Base-by-base conservation (phyloP, 176 grass and related monocot species). In the Rhynchospora pubera region DNA sequence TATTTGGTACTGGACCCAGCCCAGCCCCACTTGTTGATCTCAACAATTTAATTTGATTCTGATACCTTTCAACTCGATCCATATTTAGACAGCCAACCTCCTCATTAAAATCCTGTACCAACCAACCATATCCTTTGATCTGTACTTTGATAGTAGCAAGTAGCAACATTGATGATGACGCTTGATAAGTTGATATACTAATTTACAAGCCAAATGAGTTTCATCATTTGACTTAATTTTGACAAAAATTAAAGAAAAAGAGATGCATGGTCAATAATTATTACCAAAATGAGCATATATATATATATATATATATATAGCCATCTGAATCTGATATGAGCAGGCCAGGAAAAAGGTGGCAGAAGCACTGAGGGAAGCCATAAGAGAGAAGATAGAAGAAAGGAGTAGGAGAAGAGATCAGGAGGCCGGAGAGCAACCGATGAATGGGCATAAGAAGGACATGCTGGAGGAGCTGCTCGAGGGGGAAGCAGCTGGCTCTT, bases 291-390 rank as follows among this genome's bases (percentile, higher is more conserved):
- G 22, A 9, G 14, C 32, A 68, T 68, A 39, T 39, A 39, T 39
- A 39, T 39, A 39, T n/a, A n/a, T n/a, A 68, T 68, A 39, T 39
- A 68, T 68, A 39, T 39, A 39, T 39, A 39, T 39, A 39, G 34
- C 65, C 32, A 44, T 44, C 34, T 68, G 34, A 68, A 52, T 9
- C 12, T 52, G 50, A 52, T 52, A 39, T 59, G 21, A 59, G 65
- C 22, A 97, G 94, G 91, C 96, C 45, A 87, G 96, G 74, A 95
- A 93, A 85, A 98, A 95, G 73, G 96, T 98, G 84, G 92, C 93
- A 9, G 91, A 84, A 18, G 85, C 92, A 32, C 89, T 94, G 62
- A 90, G 92, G 79, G 90, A 94, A 68, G 95, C 93, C 24, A 91
- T 98, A 82, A 91, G 83, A 66, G 94, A 79, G 87, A 86, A 85